Percentiles rank a stretch among this genome's conserved stretches.
These are phyloP conservation scores for Sporothrix variecibatus DNA, from an alignment of 2,329 filamentous ascomycete genomes.

Conservation along the genomic window DNA sequence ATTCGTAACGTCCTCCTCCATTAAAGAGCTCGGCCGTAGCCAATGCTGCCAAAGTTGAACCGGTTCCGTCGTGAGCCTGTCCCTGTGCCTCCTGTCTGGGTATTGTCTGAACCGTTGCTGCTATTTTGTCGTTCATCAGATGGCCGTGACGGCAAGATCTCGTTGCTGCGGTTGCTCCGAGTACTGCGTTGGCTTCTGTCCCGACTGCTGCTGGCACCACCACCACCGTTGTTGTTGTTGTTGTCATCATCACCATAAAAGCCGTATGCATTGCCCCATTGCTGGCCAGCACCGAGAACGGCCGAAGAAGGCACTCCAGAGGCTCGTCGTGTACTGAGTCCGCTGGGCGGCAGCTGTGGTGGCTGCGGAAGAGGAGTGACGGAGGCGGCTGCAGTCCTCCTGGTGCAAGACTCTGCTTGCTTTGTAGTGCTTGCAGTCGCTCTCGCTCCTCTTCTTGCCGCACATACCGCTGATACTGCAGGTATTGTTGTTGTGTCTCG, in stretches of 20 bases:
- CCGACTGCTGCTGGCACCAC: background rate
- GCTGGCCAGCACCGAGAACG: constrained; percentile 22
- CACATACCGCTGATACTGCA: constrained; percentile 33
- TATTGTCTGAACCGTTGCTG: background rate
- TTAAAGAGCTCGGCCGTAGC: constrained; percentile 22
- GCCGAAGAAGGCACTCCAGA: constrained; percentile 30
- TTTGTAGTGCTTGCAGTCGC: background rate
- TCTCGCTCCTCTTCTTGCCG: constrained; percentile 9
- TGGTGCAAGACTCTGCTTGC: background rate
- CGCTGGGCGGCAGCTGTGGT: constrained; percentile 27
- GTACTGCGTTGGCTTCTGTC: background rate
- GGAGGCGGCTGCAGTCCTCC: background rate
- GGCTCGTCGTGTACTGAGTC: constrained; percentile 30
- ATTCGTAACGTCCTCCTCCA: no score
- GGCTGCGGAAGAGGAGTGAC: background rate
- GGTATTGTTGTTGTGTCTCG: constrained; percentile 40
- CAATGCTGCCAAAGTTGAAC: constrained; percentile 22
- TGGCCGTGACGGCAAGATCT: constrained; percentile 10
- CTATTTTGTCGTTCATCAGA: background rate
- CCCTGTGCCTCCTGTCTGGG: background rate
- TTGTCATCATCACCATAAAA: background rate
- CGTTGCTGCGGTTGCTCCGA: background rate
- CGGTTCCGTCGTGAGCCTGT: background rate
- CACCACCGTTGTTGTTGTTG: background rate
- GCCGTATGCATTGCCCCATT: background rate